Percentiles rank a stretch among this genome's conserved stretches.
phyloP scores from a whole-genome alignment of 2,329 filamentous ascomycete genomes.

The Ophiostoma angusticollis region DNA sequence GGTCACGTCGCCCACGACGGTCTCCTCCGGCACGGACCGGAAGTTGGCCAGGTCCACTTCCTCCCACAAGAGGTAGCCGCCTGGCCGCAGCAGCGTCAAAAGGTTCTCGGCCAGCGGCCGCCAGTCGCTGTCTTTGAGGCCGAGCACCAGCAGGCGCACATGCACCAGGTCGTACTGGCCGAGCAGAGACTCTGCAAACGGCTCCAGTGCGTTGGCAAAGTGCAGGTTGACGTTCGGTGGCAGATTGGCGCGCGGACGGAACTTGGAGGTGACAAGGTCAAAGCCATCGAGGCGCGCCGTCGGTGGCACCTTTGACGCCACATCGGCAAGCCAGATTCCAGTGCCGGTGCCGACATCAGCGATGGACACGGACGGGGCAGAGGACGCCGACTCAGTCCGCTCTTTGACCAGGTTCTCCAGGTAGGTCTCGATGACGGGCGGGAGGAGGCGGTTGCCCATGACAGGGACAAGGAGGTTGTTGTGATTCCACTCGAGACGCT shows the following conservation, averaged over 20 bases:
- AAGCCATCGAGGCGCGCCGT: conserved; percentile 8
- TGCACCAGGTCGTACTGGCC: conserved; percentile 11
- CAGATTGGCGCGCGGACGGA: conserved; percentile 3
- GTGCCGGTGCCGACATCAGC: conserved; percentile 10
- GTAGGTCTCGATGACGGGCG: conserved; percentile 1
- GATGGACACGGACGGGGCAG: neutral
- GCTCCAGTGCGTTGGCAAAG: neutral
- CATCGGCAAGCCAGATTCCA: conserved; percentile 11
- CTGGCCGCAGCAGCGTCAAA: conserved; percentile 6
- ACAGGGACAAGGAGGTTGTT: conserved; percentile 2
- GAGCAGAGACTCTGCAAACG: conserved; percentile 1
- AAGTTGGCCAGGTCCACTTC: conserved; percentile 2
- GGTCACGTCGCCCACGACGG: neutral
- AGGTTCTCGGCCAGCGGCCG: neutral
- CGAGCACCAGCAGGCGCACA: conserved; percentile 6
- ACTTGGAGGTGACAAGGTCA: conserved; percentile 8
- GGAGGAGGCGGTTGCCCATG: conserved; percentile 2
- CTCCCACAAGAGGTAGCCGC: conserved; percentile 11
- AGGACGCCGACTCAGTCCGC: neutral
- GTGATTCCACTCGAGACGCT: conserved; percentile 11
- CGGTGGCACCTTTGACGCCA: conserved; percentile 3
- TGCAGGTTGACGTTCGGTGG: conserved; percentile 8
- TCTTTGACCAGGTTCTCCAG: neutral
- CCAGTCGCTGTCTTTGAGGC: conserved; percentile 5
- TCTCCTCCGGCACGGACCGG: neutral